Evolutionary conservation across 2,329 filamentous ascomycete genomes (phyloP).

Genomic region (Stagonosporopsis cucurbitacearum): DNA sequence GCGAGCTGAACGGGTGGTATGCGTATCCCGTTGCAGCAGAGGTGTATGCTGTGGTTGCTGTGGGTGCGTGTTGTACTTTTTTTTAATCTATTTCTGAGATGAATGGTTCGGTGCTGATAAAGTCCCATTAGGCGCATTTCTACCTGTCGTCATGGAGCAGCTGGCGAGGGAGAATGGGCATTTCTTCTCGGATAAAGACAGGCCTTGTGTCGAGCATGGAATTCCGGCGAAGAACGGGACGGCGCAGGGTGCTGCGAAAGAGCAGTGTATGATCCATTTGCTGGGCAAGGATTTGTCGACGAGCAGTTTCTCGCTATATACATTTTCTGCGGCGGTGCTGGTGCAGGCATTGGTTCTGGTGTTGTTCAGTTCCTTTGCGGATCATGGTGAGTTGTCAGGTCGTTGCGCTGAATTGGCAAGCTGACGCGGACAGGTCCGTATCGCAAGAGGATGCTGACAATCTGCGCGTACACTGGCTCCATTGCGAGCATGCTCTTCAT

Average conservation of each 20-base stretch:
- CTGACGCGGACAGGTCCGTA: slow-evolving; percentile 57
- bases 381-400: slow-evolving; percentile 70
- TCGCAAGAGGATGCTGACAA: slow-evolving; percentile 81
- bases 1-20: slow-evolving; percentile 88
- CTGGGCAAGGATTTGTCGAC: slow-evolving; percentile 85
- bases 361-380: slow-evolving; percentile 90
- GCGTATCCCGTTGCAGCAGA: slow-evolving; percentile 89
- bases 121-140: slow-evolving; percentile 79
- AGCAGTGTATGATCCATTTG: slow-evolving; percentile 79
- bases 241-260: slow-evolving; percentile 26
- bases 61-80: slow-evolving; percentile 61
- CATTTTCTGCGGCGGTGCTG: slow-evolving; percentile 86
- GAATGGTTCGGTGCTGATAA: too few species aligned
- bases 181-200: slow-evolving; percentile 74
- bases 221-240: slow-evolving; percentile 17
- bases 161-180: slow-evolving; percentile 88
- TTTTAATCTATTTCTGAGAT: too few species aligned
- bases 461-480: slow-evolving; percentile 80
- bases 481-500: slow-evolving; percentile 82
- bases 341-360: slow-evolving; percentile 87
- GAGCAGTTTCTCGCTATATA: slow-evolving; percentile 94
- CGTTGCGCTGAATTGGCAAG: background rate
- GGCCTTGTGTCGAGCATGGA: slow-evolving; percentile 69
- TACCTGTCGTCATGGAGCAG: slow-evolving; percentile 90
- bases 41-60: slow-evolving; percentile 88